Evolutionary conservation across 2,329 filamentous ascomycete species (phyloP), one percentile per base, ranked within the genome.

Genomic region (Dactylellina sp.): DNA sequence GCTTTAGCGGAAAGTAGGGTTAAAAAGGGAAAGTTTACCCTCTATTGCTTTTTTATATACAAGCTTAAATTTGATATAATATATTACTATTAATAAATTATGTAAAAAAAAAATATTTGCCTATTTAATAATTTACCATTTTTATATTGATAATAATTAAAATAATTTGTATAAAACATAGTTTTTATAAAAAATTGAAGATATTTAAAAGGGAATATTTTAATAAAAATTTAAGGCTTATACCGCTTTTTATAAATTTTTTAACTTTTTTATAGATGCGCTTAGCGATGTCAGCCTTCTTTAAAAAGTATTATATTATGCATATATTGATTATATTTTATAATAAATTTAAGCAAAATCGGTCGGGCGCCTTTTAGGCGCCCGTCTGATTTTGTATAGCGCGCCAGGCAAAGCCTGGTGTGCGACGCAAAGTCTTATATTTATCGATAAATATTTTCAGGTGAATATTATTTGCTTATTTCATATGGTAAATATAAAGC

Each of bases 21-120:
- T 47, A 42, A 57, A 42, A 25, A 37, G 37, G 32, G 28, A 9
- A 5, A 32, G 28, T 32, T 32, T 32, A 32, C 28, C 28, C 28
- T 47, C 25, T 46, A 22, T 46, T 49, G 20, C 24, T 60, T 60
- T 60, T 60, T 60, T 47, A 47, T 44, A 47, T 28, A 37, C 22
- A 55, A 39, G 28, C 20, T 44, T 57, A 57, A 57, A 57, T 57
- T 57, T 57, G 35, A 57, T 24, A 56, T 56, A 56, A 57, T 42
- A 42, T 57, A 42, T 57, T 52, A 52, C 16, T 52, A 47, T 20
- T 47, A 52, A 39, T 40, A 56, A 56, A 56, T 12, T 39, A 24
- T 35, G 49, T 39, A 5, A 39, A 39, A 39, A 39, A 39, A 39
- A 52, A 52, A 52, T 52, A 52, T 52, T 52, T 52, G 24, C 46